Evolutionary conservation across 2,329 filamentous ascomycete species (phyloP).

Genomic region (Pestalotiopsis fici): DNA sequence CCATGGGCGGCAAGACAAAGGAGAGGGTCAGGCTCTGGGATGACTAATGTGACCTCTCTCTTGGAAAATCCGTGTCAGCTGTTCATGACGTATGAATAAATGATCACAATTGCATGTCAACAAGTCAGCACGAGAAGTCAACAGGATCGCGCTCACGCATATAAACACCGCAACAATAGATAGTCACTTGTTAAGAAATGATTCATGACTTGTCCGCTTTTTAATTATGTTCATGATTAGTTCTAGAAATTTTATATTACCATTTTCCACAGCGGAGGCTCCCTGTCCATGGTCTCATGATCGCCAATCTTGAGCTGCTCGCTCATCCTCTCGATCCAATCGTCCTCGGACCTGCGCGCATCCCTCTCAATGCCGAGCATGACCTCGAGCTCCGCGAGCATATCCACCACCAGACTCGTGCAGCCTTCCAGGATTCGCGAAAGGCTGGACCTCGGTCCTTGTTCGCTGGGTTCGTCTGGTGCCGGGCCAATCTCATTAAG

Average conservation of each 20-base stretch:
- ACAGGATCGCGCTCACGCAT: background rate
- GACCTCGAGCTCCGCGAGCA: slow-evolving; percentile 61
- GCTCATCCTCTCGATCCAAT: slow-evolving; percentile 60
- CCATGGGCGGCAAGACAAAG: slow-evolving; percentile 36
- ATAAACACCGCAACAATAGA: background rate
- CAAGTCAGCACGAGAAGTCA: background rate
- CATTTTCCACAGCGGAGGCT: slow-evolving; percentile 31
- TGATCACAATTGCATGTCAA: background rate
- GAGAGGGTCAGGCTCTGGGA: slow-evolving; percentile 1
- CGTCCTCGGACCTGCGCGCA: slow-evolving; percentile 55
- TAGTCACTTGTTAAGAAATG: background rate
- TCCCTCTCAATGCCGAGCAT: slow-evolving; percentile 65
- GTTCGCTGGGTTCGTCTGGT: background rate
- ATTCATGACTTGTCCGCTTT: background rate
- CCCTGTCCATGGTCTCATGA: slow-evolving; percentile 26
- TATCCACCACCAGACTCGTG: slow-evolving; percentile 52
- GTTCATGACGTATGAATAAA: background rate
- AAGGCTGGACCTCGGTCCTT: slow-evolving; percentile 21
- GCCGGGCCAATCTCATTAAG: slow-evolving; percentile 43
- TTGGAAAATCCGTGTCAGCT: background rate
- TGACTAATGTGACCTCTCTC: background rate
- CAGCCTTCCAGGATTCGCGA: slow-evolving; percentile 23
- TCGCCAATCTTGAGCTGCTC: slow-evolving; percentile 35
- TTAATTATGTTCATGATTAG: background rate
- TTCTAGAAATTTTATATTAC: background rate